These are phyloP conservation scores for Ambrosia trifida DNA, from an alignment of 129 eudicot species.

Conservation along the genomic window DNA sequence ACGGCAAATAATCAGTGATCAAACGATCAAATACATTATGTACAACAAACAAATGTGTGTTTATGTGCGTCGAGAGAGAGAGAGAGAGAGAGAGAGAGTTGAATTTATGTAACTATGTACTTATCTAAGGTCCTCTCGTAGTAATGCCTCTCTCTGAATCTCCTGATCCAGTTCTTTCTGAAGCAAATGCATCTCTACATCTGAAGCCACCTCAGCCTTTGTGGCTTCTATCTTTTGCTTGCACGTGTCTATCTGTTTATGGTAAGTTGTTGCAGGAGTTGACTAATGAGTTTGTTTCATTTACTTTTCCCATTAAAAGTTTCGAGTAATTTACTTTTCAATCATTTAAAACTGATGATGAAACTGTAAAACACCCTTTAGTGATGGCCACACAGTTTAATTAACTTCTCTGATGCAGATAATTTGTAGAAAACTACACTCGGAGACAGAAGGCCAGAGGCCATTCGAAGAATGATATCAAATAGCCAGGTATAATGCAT, in stretches of 20 bases:
- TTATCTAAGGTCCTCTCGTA: conserved; percentile 78
- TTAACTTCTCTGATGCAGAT: background rate
- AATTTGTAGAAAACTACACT: background rate
- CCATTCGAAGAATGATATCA: no score
- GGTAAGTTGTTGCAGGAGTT: conserved; percentile 47
- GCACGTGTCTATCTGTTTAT: conserved; percentile 63
- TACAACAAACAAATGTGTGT: background rate
- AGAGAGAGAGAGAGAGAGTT: background rate
- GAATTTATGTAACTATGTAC: conserved; percentile 34
- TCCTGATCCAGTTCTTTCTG: conserved; percentile 68
- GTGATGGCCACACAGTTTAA: background rate
- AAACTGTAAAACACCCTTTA: no score
- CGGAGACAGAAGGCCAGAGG: no score
- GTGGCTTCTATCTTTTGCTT: conserved; percentile 64
- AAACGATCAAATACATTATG: background rate
- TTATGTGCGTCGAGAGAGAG: background rate
- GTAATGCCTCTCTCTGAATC: conserved; percentile 47
- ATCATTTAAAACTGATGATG: background rate
- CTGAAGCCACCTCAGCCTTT: conserved; percentile 58
- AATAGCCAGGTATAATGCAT: no score
- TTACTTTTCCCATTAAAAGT: background rate
- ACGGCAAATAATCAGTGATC: conserved; percentile 24
- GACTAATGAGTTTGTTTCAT: background rate
- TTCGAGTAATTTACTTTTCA: background rate
- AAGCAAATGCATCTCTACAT: conserved; percentile 52